Evolutionary conservation across 1,139 yeast species (phyloP).

Genomic region (Kurtzmaniella quercitrusa): DNA sequence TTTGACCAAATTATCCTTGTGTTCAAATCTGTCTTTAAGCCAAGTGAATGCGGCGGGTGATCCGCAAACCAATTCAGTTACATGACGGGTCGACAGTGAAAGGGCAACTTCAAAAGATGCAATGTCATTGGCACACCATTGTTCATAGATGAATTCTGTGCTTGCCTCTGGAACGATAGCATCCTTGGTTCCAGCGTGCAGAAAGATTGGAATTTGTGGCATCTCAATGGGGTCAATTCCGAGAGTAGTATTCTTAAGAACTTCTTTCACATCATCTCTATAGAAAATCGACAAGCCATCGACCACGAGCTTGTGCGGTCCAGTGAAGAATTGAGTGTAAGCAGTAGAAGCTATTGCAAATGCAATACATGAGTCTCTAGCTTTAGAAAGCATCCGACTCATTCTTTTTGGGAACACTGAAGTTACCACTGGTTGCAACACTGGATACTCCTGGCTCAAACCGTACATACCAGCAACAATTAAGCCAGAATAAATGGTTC

Average conservation of each 20-base stretch:
- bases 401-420: neutral
- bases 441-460: conserved; percentile 24
- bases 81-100: conserved; percentile 24
- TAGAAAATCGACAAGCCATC: conserved; percentile 15
- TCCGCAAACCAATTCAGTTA: conserved; percentile 22
- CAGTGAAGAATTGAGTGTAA: conserved; percentile 8
- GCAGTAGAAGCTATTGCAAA: neutral
- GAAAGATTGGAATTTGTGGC: conserved; percentile 31
- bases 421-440: conserved; percentile 6
- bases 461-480: conserved; percentile 24
- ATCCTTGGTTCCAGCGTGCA: conserved; percentile 30
- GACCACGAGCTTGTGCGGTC: conserved; percentile 13
- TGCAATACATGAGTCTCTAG: conserved; percentile 3
- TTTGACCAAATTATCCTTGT: conserved; percentile 17
- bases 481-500: conserved; percentile 23
- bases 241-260: conserved; percentile 20
- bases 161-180: conserved; percentile 21
- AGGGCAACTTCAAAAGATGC: conserved; percentile 26
- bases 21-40: conserved; percentile 17
- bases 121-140: conserved; percentile 30
- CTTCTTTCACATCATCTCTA: conserved; percentile 11
- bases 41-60: conserved; percentile 29
- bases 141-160: conserved; percentile 21
- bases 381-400: neutral
- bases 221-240: conserved; percentile 13